Percentiles rank a stretch among this genome's conserved stretches.
phyloP scores from a whole-genome alignment of 208 protist genomes.

The Leishmania amazonensis region DNA sequence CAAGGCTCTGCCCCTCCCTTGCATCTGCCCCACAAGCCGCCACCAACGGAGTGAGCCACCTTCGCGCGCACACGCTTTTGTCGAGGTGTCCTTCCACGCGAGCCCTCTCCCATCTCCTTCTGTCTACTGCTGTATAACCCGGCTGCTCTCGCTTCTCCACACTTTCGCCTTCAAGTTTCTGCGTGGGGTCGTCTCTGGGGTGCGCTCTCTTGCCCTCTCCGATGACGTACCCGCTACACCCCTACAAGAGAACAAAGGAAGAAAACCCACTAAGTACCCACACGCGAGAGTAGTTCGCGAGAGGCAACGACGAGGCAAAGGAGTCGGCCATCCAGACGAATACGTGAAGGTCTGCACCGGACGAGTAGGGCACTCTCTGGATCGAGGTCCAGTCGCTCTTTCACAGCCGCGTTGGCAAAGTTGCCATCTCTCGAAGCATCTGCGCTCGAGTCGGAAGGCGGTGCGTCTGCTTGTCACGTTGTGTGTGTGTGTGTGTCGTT shows the following conservation, averaged over 20 bases:
- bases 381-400: no score
- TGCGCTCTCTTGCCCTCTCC: background rate
- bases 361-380: background rate
- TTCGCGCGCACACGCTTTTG: background rate
- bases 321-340: background rate
- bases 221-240: background rate
- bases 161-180: background rate
- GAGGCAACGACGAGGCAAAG: background rate
- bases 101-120: background rate
- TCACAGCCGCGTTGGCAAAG: no score
- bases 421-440: no score
- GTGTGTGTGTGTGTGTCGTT: background rate
- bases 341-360: background rate
- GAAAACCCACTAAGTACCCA: background rate
- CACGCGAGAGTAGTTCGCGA: background rate
- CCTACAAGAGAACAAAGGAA: background rate
- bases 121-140: background rate
- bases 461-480: background rate
- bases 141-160: background rate
- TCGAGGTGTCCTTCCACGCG: background rate
- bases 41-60: background rate
- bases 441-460: background rate
- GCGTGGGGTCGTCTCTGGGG: background rate
- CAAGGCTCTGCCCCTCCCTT: background rate
- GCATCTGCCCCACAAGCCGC: background rate